Conservation (phyloP, 441 rosid species). For the Gossypium davidsonii region DNA sequence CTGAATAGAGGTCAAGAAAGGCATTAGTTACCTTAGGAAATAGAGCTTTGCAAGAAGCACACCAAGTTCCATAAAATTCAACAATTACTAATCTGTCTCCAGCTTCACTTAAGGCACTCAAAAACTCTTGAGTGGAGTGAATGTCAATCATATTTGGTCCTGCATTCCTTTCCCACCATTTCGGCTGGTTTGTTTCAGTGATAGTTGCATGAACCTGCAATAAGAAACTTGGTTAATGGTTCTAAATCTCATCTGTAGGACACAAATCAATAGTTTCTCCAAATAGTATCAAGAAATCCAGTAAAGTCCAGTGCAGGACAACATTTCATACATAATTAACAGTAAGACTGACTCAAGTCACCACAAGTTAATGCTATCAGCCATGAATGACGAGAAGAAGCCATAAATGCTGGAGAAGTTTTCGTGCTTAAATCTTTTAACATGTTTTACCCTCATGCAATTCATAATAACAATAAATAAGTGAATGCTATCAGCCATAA, state of each 20-base stretch:
- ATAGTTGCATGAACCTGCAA: slow-evolving; percentile 60
- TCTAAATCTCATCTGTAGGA: neutral
- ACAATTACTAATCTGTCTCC: slow-evolving; percentile 91
- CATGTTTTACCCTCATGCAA: neutral
- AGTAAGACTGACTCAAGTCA: neutral
- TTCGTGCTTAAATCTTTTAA: neutral
- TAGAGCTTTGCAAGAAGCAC: slow-evolving; percentile 91
- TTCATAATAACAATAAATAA: neutral
- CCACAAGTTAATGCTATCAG: neutral
- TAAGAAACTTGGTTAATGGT: slow-evolving; percentile 8
- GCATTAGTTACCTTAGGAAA: slow-evolving; percentile 61
- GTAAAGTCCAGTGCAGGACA: neutral
- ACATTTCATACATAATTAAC: neutral
- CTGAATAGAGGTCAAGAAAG: neutral
- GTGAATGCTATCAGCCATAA: neutral
- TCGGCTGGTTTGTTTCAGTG: slow-evolving; percentile 74
- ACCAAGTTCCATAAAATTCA: slow-evolving; percentile 98
- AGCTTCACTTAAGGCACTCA: slow-evolving; percentile 68
- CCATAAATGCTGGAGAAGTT: neutral
- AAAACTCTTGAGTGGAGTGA: slow-evolving; percentile 85
- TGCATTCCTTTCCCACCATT: slow-evolving; percentile 95
- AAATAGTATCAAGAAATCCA: neutral
- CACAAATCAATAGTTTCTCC: neutral
- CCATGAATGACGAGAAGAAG: neutral
- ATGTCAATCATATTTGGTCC: slow-evolving; percentile 90